phyloP scores from a whole-genome alignment of 768 basidiomycete genomes.

The Leucocoprinus leucothites region DNA sequence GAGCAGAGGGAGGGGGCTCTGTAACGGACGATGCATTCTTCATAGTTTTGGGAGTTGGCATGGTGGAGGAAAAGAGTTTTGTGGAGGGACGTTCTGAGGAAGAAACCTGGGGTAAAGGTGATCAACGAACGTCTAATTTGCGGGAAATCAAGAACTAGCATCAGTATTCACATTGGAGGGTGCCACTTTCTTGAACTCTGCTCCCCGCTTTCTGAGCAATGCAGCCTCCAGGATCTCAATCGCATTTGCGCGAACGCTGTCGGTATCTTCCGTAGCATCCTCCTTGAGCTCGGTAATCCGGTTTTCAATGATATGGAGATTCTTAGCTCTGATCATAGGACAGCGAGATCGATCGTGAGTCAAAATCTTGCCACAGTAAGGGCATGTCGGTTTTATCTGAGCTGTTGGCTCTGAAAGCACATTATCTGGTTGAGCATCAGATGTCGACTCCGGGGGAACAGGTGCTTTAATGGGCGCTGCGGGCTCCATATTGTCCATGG shows the following conservation, averaged over 20 bases:
- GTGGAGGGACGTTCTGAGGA: not conserved
- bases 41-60: not conserved
- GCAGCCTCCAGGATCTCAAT: slow-evolving; percentile 41
- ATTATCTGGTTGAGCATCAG: not conserved
- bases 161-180: not conserved
- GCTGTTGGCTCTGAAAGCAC: not conserved
- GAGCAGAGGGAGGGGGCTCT: slow-evolving; percentile 4
- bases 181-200: not conserved
- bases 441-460: not conserved
- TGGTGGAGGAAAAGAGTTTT: slow-evolving; percentile 5
- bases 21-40: not conserved
- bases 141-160: not conserved
- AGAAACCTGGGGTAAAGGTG: not conserved
- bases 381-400: slow-evolving; percentile 21
- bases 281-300: slow-evolving; percentile 43
- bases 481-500: not conserved
- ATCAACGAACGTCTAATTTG: not conserved
- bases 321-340: slow-evolving; percentile 39
- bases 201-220: slow-evolving; percentile 20
- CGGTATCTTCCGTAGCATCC: slow-evolving; percentile 19
- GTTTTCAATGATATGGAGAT: slow-evolving; percentile 37
- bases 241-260: slow-evolving; percentile 22
- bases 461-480: slow-evolving; percentile 16
- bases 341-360: slow-evolving; percentile 49
- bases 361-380: slow-evolving; percentile 41